These are phyloP conservation scores for Fusarium citri DNA, from an alignment of 2,329 filamentous ascomycete genomes.

Conservation along the genomic window DNA sequence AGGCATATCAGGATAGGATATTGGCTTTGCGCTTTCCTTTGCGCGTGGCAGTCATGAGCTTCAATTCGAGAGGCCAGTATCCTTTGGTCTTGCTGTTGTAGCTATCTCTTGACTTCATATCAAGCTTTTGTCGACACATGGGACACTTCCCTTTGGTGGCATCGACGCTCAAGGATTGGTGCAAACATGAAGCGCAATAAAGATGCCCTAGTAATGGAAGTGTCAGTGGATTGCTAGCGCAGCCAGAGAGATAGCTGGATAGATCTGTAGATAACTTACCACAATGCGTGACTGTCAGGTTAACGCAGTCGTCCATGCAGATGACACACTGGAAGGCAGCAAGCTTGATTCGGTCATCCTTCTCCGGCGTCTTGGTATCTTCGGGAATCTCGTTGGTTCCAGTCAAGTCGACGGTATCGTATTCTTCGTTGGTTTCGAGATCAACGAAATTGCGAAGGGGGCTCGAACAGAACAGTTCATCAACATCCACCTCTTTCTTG, in stretches of 20 bases:
- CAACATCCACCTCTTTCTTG: slow-evolving; percentile 36
- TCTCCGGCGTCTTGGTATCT: slow-evolving; percentile 58
- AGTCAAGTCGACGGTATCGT: slow-evolving; percentile 52
- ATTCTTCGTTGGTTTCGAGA: slow-evolving; percentile 36
- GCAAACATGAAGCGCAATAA: slow-evolving; percentile 72
- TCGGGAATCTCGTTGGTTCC: slow-evolving; percentile 58
- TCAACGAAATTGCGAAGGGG: slow-evolving; percentile 22
- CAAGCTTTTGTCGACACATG: slow-evolving; percentile 71
- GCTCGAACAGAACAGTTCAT: slow-evolving; percentile 48
- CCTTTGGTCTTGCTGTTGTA: slow-evolving; percentile 63
- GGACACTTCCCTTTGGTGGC: slow-evolving; percentile 69
- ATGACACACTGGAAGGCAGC: slow-evolving; percentile 73
- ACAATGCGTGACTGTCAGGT: slow-evolving; percentile 73
- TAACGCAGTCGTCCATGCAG: slow-evolving; percentile 71
- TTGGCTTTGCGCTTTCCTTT: slow-evolving; percentile 60
- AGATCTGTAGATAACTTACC: slow-evolving; percentile 61
- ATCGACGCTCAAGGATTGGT: slow-evolving; percentile 69
- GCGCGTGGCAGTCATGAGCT: slow-evolving; percentile 68
- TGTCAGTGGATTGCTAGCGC: slow-evolving; percentile 26
- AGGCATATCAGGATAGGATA: slow-evolving; percentile 40
- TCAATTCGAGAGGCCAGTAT: slow-evolving; percentile 70
- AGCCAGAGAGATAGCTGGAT: not conserved
- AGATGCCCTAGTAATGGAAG: slow-evolving; percentile 64
- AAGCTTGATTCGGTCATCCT: slow-evolving; percentile 64
- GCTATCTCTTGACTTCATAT: slow-evolving; percentile 56